phyloP scores from a whole-genome alignment of 441 rosid genomes.

The Mallotus japonicus region DNA sequence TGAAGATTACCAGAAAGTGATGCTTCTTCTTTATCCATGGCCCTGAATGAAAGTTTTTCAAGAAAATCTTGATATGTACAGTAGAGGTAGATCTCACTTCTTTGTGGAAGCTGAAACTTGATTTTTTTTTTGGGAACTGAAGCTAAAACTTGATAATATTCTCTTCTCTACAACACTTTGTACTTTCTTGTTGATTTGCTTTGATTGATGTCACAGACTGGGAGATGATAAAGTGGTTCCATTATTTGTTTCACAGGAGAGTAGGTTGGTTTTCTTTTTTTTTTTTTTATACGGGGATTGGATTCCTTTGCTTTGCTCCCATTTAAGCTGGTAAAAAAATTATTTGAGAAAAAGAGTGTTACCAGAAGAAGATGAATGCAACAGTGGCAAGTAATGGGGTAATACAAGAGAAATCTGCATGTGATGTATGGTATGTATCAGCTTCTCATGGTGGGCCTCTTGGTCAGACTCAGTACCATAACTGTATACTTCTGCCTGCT shows the following conservation, averaged over 20 bases:
- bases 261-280: conserved; percentile 3
- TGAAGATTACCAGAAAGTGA: conserved; percentile 21
- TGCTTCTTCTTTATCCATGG: conserved; percentile 36
- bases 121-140: too few species aligned
- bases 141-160: background rate
- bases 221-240: conserved; percentile 21
- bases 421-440: conserved; percentile 48
- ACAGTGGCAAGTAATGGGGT: conserved; percentile 48
- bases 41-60: conserved; percentile 22
- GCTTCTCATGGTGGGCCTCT: conserved; percentile 59
- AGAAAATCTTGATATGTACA: conserved; percentile 3
- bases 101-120: conserved; percentile 12
- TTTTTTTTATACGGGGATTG: conserved; percentile 19
- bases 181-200: conserved; percentile 16
- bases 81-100: conserved; percentile 27
- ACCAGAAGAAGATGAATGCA: conserved; percentile 63
- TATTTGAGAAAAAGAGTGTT: conserved; percentile 37
- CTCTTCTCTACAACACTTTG: background rate
- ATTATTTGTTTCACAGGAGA: conserved; percentile 18
- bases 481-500: conserved; percentile 28
- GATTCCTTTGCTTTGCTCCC: conserved; percentile 28
- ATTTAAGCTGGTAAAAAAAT: conserved; percentile 40
- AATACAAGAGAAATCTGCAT: conserved; percentile 49
- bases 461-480: conserved; percentile 38
- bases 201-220: conserved; percentile 19